phyloP scores from a whole-genome alignment of 331 rosid genomes.

The Malus hybrid region DNA sequence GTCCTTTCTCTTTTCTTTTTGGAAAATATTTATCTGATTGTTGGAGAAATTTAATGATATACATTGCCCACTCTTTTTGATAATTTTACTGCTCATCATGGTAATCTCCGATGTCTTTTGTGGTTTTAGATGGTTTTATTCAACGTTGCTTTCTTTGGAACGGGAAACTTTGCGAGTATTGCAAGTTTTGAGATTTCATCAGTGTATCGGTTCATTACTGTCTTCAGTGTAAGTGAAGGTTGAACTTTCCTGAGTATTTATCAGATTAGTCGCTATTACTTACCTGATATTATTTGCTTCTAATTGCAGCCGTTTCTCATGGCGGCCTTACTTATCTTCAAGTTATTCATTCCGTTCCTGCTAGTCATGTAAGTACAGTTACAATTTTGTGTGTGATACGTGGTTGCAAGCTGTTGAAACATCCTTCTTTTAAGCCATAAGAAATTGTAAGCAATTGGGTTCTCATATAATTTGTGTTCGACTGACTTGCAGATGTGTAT shows the following conservation, averaged over 20 bases:
- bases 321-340: slow-evolving; percentile 85
- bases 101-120: slow-evolving; percentile 2
- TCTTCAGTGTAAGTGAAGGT: slow-evolving; percentile 69
- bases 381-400: not conserved
- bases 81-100: slow-evolving; percentile 1
- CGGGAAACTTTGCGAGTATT: slow-evolving; percentile 84
- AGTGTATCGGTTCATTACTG: slow-evolving; percentile 75
- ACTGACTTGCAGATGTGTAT: slow-evolving; percentile 64
- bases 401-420: not conserved
- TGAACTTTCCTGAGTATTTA: slow-evolving; percentile 4
- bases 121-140: slow-evolving; percentile 59
- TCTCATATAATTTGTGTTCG: slow-evolving; percentile 18
- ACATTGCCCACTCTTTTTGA: not conserved
- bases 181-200: slow-evolving; percentile 94
- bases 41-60: not conserved
- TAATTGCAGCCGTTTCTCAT: slow-evolving; percentile 80
- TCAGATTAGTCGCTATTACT: slow-evolving; percentile 7
- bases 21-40: not conserved
- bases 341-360: slow-evolving; percentile 81
- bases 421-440: not conserved
- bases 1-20: slow-evolving; percentile 23
- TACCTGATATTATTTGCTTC: slow-evolving; percentile 18
- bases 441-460: not conserved
- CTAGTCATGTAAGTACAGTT: slow-evolving; percentile 71
- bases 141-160: slow-evolving; percentile 85